A percentile compares a stretch with the other conserved stretches of the same genome.
These are phyloP conservation scores for Tolypocladium cylindrosporum DNA, from an alignment of 2,329 filamentous ascomycete genomes.

Conservation along the genomic window DNA sequence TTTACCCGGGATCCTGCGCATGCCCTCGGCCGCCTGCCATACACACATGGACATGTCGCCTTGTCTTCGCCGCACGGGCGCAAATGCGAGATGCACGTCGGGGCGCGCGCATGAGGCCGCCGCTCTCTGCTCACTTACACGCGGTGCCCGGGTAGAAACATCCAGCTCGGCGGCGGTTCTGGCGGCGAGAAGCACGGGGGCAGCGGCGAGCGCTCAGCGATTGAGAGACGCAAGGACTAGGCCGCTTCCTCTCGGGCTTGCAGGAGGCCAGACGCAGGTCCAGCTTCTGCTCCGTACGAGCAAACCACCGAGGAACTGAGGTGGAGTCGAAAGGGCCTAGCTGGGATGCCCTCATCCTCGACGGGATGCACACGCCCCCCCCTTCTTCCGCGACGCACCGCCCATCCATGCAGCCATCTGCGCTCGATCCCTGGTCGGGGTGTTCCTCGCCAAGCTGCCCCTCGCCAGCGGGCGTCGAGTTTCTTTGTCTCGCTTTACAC, in stretches of 20 bases:
- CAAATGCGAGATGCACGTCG: background rate
- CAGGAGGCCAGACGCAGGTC: constrained; percentile 1
- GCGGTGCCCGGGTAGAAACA: background rate
- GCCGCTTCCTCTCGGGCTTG: background rate
- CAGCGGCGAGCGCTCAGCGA: background rate
- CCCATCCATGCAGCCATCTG: background rate
- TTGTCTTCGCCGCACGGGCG: background rate
- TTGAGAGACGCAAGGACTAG: background rate
- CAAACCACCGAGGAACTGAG: background rate
- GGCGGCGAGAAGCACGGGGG: background rate
- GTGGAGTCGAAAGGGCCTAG: background rate
- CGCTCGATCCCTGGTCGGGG: background rate
- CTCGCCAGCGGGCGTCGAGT: background rate
- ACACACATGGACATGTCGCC: background rate
- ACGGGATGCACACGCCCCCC: background rate
- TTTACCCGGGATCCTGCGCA: background rate
- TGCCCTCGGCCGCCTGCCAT: background rate
- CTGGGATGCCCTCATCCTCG: background rate
- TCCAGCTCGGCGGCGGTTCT: background rate
- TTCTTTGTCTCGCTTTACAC: background rate
- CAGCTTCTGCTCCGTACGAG: background rate
- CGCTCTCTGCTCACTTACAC: background rate
- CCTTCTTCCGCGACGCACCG: background rate
- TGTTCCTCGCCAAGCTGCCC: background rate
- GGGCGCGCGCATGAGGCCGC: background rate